These are phyloP conservation scores for Ophiosphaerella narmari DNA, from an alignment of 2,329 filamentous ascomycete genomes.

Conservation along the genomic window DNA sequence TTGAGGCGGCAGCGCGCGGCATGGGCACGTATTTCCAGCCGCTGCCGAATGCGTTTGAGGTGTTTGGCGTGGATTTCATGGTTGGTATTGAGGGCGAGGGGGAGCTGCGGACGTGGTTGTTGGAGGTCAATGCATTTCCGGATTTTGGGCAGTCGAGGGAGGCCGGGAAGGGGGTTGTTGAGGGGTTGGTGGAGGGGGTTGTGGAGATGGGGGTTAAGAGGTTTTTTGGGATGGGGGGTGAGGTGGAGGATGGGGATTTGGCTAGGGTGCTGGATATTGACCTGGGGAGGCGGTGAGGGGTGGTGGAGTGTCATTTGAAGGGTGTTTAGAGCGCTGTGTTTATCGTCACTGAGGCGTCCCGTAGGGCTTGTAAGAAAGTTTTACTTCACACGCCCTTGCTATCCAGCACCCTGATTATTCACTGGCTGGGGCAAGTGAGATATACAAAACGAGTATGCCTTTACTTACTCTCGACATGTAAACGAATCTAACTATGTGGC, in stretches of 20 bases:
- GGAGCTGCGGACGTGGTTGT: conserved; percentile 64
- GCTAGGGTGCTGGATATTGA: conserved; percentile 53
- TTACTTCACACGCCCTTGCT: too few species aligned
- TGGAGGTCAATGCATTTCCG: conserved; percentile 95
- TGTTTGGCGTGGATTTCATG: conserved; percentile 90
- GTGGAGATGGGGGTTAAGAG: conserved; percentile 67
- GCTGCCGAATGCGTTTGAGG: conserved; percentile 84
- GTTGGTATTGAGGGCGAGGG: conserved; percentile 59
- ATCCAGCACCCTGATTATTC: too few species aligned
- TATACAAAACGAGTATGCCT: too few species aligned
- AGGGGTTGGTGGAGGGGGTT: conserved; percentile 75
- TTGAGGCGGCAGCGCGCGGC: conserved; percentile 80
- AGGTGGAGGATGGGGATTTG: conserved; percentile 37
- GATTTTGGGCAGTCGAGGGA: conserved; percentile 92
- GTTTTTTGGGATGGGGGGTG: conserved; percentile 63
- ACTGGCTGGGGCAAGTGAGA: too few species aligned
- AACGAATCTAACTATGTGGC: too few species aligned
- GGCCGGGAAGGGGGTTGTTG: conserved; percentile 72
- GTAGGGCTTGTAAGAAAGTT: too few species aligned
- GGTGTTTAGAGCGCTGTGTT: too few species aligned
- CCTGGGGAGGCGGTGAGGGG: conserved; percentile 45
- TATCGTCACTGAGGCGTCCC: too few species aligned
- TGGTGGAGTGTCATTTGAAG: not conserved
- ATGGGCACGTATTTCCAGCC: conserved; percentile 94
- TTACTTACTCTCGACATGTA: too few species aligned